These are phyloP conservation scores for Orbilia ellipsospora DNA, from an alignment of 2,329 filamentous ascomycete species.

Conservation along the genomic window DNA sequence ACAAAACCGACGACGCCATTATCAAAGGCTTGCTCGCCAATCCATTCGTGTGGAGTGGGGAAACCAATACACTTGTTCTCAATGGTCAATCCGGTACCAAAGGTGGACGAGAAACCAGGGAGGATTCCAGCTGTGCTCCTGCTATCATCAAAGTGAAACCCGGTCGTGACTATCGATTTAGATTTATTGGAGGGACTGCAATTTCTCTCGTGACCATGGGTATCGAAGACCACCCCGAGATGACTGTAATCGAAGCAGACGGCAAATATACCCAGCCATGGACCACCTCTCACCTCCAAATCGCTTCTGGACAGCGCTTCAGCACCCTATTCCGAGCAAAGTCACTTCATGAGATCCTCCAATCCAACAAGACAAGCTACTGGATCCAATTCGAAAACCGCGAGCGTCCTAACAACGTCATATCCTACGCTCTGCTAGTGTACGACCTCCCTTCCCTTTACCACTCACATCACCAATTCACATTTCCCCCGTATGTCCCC, in stretches of 20 bases:
- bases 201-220: constrained; percentile 69
- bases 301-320: constrained; percentile 72
- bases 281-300: constrained; percentile 67
- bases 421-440: constrained; percentile 67
- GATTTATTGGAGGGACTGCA: constrained; percentile 70
- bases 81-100: constrained; percentile 69
- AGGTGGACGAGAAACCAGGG: constrained; percentile 61
- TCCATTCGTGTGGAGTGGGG: constrained; percentile 71
- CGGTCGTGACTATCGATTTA: constrained; percentile 71
- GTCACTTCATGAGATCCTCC: constrained; percentile 49
- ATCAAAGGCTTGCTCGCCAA: constrained; percentile 65
- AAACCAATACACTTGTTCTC: constrained; percentile 69
- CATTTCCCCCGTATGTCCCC: constrained; percentile 59
- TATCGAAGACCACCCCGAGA: constrained; percentile 69
- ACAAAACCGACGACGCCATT: constrained; percentile 65
- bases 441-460: constrained; percentile 60
- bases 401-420: constrained; percentile 65
- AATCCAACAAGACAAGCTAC: constrained; percentile 62
- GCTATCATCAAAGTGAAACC: constrained; percentile 71
- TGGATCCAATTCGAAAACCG: constrained; percentile 67
- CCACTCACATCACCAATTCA: constrained; percentile 14
- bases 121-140: constrained; percentile 61
- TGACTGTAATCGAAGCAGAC: constrained; percentile 73
- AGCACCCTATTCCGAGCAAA: constrained; percentile 70
- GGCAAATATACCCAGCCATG: constrained; percentile 67